Conservation (phyloP, 306 rosid genomes). For the Delonix regia region DNA sequence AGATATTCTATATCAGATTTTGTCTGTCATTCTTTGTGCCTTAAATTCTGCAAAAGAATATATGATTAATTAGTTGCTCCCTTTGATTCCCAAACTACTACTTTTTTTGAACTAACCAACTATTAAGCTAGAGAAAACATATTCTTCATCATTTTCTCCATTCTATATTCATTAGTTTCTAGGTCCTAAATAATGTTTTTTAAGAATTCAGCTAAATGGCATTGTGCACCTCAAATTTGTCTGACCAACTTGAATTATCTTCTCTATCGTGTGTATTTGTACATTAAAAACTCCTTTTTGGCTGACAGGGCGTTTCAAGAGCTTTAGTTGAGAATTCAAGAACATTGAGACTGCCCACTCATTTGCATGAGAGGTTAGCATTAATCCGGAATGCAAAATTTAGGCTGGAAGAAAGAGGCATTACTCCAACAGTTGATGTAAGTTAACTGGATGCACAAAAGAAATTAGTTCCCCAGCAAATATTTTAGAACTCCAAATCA, state of each 20-base stretch:
- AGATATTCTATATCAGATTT: neutral
- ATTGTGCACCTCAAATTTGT: conserved; percentile 30
- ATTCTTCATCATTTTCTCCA: conserved; percentile 1
- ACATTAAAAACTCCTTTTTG: neutral
- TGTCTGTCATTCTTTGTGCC: neutral
- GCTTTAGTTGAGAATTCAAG: conserved; percentile 87
- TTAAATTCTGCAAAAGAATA: conserved; percentile 19
- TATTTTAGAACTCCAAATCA: conserved; percentile 9
- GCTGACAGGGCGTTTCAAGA: conserved; percentile 87
- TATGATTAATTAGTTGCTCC: conserved; percentile 16
- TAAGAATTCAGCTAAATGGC: conserved; percentile 5
- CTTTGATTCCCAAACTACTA: neutral
- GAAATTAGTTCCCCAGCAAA: conserved; percentile 19
- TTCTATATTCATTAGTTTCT: conserved; percentile 1
- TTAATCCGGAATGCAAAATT: conserved; percentile 83
- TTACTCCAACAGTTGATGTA: conserved; percentile 91
- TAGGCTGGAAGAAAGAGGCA: conserved; percentile 81
- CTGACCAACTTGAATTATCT: neutral
- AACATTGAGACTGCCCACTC: conserved; percentile 82
- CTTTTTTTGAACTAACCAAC: neutral
- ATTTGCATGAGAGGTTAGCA: conserved; percentile 89
- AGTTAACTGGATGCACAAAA: conserved; percentile 43
- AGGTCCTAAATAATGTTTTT: neutral
- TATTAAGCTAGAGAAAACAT: conserved; percentile 28
- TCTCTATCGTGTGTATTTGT: neutral